Percentiles rank a stretch among this genome's conserved stretches.
Evolutionary conservation across 2,329 filamentous ascomycete species (phyloP).

Genomic region (Achaetomium macrosporum): DNA sequence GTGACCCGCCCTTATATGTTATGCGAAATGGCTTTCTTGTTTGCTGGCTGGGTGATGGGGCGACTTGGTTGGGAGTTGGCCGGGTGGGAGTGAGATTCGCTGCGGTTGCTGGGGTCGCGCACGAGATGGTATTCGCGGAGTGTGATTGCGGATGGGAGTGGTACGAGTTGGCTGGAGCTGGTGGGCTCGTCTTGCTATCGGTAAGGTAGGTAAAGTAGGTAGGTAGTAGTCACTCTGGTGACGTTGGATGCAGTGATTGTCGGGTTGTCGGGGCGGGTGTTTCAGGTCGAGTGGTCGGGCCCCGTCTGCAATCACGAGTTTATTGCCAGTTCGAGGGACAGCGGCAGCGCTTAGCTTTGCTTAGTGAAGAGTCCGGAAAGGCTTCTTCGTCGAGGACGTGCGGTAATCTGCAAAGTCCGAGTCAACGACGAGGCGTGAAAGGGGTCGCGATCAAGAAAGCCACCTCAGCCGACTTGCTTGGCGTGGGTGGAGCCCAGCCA

Average conservation of each 20-base stretch:
- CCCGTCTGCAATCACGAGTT: no score
- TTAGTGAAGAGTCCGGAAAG: no score
- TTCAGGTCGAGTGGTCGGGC: background rate
- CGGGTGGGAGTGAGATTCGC: no score
- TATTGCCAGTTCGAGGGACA: no score
- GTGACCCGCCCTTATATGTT: background rate
- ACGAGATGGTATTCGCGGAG: no score
- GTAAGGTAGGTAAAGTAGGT: background rate
- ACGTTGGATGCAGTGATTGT: background rate
- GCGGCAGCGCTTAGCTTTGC: no score
- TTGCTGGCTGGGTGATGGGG: background rate
- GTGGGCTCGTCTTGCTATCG: no score
- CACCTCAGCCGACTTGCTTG: background rate
- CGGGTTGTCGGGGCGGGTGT: background rate
- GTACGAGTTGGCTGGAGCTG: no score
- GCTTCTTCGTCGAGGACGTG: no score
- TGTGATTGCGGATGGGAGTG: no score
- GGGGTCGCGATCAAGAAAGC: background rate
- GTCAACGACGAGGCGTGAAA: no score
- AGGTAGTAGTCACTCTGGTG: background rate
- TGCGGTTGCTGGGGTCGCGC: background rate
- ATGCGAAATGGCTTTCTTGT: background rate
- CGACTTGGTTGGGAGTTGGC: background rate
- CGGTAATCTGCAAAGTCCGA: no score
- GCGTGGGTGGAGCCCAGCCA: conserved; percentile 1